Evolutionary conservation across 2,329 filamentous ascomycete genomes (phyloP), one percentile per base, ranked within the genome.

Genomic region (Fusarium coicis): DNA sequence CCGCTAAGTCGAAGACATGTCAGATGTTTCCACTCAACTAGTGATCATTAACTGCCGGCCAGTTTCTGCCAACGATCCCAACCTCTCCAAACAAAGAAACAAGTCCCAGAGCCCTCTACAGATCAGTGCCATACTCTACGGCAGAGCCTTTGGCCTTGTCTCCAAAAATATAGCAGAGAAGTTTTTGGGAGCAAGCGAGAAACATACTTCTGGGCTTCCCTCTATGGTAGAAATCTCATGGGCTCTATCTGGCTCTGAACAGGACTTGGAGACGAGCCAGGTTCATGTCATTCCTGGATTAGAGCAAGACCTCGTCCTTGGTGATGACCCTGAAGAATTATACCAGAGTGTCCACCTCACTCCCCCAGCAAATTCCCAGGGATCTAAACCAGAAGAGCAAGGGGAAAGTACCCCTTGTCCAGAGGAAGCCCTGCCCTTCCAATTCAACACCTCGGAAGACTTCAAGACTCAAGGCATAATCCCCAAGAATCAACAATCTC

Each of bases 251-350:
- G 66, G 66, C 1, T 42, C 42, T 21, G 23, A 54, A 14, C 52
- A 66, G 32, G 34, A 49, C 32, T 39, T 70, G 19, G 47, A 70
- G 21, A 70, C 52, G 10, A 70, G 59, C 19, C 52, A 58, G 19
- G 66, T 60, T n/a, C 59, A 54, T 10, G 26, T 70, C 21, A 34
- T 59, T 42, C 59, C 59, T 30, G 67, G n/a, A 7, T n/a, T 70
- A 23, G 16, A 70, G 16, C 59, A 70, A 7, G 67, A 70, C 14
- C 52, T 70, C n/a, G 26, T 70, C 21, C 59, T 70, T 8, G 66
- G 67, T 18, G 34, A 54, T n/a, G 40, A 49, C 10, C 54, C 52
- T 1, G 32, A 70, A 10, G 59, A 70, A 19, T 28, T 70, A 4
- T 54, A 39, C 14, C 36, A 55, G 34, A 70, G 67, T 28, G 32